Conservation (phyloP, 768 basidiomycete species). For the Naganishia onofrii region DNA sequence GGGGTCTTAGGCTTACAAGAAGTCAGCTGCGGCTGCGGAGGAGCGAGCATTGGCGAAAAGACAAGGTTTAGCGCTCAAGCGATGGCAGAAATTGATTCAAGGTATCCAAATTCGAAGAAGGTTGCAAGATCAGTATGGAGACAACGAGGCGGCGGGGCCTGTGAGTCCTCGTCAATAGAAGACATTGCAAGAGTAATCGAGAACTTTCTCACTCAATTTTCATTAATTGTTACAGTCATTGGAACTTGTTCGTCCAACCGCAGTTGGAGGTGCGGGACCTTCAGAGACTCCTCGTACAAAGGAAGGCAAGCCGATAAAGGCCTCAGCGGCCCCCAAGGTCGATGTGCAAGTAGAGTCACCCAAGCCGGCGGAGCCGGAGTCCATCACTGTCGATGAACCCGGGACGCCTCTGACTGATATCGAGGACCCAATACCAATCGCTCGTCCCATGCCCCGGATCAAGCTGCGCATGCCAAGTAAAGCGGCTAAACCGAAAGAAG, state of each 20-base stretch:
- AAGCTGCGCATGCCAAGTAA: background rate
- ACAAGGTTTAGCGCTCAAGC: slow-evolving; percentile 75
- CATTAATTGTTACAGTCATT: slow-evolving; percentile 1
- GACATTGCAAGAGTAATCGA: background rate
- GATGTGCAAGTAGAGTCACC: background rate
- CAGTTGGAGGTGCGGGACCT: background rate
- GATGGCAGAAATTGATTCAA: slow-evolving; percentile 82
- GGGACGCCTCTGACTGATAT: background rate
- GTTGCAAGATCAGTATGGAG: slow-evolving; percentile 71
- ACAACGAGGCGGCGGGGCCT: slow-evolving; percentile 14
- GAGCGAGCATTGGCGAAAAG: slow-evolving; percentile 73
- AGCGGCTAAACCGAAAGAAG: slow-evolving; percentile 33
- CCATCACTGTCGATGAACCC: slow-evolving; percentile 12
- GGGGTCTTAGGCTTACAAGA: slow-evolving; percentile 71
- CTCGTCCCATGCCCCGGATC: background rate
- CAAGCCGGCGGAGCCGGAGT: too few relatives aligned
- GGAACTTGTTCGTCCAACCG: background rate
- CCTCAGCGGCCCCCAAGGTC: background rate
- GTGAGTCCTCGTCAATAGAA: background rate
- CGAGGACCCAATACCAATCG: background rate
- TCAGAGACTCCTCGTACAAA: background rate
- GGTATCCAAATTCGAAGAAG: slow-evolving; percentile 82
- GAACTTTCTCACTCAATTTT: background rate
- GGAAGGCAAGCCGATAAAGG: background rate
- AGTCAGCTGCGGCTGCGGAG: slow-evolving; percentile 71